Evolutionary conservation across 2,329 filamentous ascomycete species (phyloP).

Genomic region (Pseudogymnoascus sp.): DNA sequence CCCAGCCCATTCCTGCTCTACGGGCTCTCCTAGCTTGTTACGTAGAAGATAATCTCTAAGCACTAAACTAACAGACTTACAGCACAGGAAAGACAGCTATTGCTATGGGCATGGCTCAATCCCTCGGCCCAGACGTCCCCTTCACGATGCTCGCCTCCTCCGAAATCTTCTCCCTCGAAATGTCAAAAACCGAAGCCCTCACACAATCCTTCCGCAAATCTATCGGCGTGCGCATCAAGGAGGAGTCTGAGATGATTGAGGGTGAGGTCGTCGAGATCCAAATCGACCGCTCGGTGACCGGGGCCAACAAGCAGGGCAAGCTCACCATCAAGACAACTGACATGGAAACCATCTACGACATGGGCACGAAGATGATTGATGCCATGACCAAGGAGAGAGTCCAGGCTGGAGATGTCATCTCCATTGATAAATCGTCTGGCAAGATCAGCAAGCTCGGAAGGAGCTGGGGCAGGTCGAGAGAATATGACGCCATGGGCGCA

Average conservation of each 20-base stretch:
- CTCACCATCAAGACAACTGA: conserved; percentile 99
- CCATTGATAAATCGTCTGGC: conserved; percentile 95
- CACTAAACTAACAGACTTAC: conserved; percentile 1
- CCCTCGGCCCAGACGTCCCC: conserved; percentile 84
- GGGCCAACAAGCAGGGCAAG: conserved; percentile 95
- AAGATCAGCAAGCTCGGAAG: conserved; percentile 96
- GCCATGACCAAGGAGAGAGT: conserved; percentile 99
- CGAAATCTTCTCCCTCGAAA: conserved; percentile 97
- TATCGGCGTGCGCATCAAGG: conserved; percentile 95
- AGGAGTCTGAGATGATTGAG: conserved; percentile 98
- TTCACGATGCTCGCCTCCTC: conserved; percentile 94
- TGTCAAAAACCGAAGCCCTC: conserved; percentile 97
- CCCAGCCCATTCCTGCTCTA: not conserved
- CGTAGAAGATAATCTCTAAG: not conserved
- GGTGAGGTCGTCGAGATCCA: conserved; percentile 98
- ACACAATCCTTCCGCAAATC: conserved; percentile 99
- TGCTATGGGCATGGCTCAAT: conserved; percentile 98
- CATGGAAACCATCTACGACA: conserved; percentile 99
- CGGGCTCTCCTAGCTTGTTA: not conserved
- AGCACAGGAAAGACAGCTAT: conserved; percentile 98
- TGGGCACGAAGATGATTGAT: conserved; percentile 99
- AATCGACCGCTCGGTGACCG: conserved; percentile 93
- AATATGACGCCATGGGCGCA: conserved; percentile 98
- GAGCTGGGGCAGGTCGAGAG: conserved; percentile 86
- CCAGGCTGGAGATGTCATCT: conserved; percentile 97